Evolutionary conservation across 1,139 yeast species (phyloP), one percentile per base, ranked within the genome.

Genomic region (Candida buenavistaensis): DNA sequence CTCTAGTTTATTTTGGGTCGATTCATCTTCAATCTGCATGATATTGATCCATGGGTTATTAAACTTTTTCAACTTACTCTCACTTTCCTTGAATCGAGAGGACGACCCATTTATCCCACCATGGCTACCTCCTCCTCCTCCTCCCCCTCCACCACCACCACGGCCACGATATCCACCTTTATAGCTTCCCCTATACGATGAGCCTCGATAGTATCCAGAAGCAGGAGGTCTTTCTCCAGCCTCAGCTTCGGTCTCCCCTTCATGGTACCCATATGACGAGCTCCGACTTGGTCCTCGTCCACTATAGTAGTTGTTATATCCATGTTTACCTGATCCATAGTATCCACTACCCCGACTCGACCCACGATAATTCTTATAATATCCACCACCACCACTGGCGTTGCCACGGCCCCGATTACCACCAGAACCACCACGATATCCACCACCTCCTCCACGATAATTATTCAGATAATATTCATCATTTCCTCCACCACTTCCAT

Each of bases 31-130:
- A 13, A 60, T 48, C 9, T 46, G 48, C 33, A 61, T 41, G 9
- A 57, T 49, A 11, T 51, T 41, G 11, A 59, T 52, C 66, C 66
- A 61, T 1, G 64, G 64, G 32, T 50, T 52, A 9, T 47, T 44
- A 23, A 59, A 55, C 22, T 50, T 52, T 26, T 48, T 47, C 14
- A 38, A 34, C 22, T 44, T 40, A n/a, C 38, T 39, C 12, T 39
- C 46, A 25, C 37, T 23, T 13, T 42, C 44, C 22, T 40, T 37
- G 28, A 40, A 36, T 20, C 41, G 38, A 13, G 37, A 26, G 7
- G 33, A 19, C 5, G 28, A n/a, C 4, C 30, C 30, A 13, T 23
- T 21, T 13, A 23, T 4, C 14, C n/a, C 26, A 7, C 39, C 35
- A 12, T 25, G 24, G 8, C 31, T 20, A 3, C 45, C 41, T 19